Conservation (phyloP, 2,329 filamentous ascomycete species). For the Endothia cerciana region DNA sequence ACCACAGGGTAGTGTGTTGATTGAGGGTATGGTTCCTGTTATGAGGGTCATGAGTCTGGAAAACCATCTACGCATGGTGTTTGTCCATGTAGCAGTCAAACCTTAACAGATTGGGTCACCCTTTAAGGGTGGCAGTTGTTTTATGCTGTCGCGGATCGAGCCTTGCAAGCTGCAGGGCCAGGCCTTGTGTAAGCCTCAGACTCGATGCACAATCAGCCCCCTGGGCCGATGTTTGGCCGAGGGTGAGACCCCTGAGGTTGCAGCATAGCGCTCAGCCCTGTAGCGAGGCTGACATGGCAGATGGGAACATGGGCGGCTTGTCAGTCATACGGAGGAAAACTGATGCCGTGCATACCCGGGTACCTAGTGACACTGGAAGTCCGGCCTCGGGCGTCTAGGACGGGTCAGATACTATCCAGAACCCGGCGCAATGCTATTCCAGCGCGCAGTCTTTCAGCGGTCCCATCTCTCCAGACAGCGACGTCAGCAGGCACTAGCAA, state of each 20-base stretch:
- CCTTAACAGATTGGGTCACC: no score
- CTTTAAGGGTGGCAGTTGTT: no score
- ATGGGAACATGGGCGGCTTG: neutral
- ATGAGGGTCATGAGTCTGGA: no score
- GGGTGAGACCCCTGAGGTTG: conserved; percentile 1
- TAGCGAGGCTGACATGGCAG: conserved; percentile 3
- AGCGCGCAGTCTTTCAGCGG: no score
- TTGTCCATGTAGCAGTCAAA: neutral
- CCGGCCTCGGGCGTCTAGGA: neutral
- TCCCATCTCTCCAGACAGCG: conserved; percentile 1
- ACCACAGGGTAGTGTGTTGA: neutral
- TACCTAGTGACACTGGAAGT: neutral
- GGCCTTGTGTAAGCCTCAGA: conserved; percentile 12
- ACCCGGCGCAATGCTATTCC: neutral
- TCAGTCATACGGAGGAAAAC: neutral
- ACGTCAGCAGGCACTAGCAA: neutral
- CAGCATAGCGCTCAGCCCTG: conserved; percentile 8
- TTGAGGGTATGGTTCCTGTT: neutral
- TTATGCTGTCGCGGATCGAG: neutral
- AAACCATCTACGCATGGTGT: neutral
- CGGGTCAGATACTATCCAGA: neutral
- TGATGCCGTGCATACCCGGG: neutral
- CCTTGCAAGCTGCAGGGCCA: neutral
- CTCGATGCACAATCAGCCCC: conserved; percentile 10
- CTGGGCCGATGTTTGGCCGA: conserved; percentile 8